Conservation (phyloP, 257 asterid genomes). For the Plantago major region DNA sequence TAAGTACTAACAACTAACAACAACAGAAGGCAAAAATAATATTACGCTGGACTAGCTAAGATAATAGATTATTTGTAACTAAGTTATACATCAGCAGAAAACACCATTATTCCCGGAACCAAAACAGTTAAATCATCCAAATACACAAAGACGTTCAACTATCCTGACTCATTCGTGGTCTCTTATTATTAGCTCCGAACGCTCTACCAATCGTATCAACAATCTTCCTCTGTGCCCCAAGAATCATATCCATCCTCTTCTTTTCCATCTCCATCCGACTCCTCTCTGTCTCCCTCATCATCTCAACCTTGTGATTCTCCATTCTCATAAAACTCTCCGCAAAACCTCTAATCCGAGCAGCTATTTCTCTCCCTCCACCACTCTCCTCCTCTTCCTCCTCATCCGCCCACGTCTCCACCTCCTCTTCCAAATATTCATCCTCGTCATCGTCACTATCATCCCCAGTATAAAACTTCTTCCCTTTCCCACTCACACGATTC, state of each 20-base stretch:
- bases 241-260: constrained; percentile 84
- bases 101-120: constrained; percentile 5
- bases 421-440: constrained; percentile 28
- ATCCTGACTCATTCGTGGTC: constrained; percentile 44
- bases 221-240: constrained; percentile 67
- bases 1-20: constrained; percentile 7
- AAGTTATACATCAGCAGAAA: constrained; percentile 18
- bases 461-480: constrained; percentile 28
- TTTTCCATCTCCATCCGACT: constrained; percentile 75
- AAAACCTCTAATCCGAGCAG: constrained; percentile 65
- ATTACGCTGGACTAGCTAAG: neutral
- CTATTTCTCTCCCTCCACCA: constrained; percentile 50
- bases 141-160: constrained; percentile 24
- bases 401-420: constrained; percentile 28
- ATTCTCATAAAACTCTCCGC: constrained; percentile 72
- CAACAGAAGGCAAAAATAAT: constrained; percentile 2
- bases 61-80: neutral
- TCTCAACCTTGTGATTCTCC: constrained; percentile 80
- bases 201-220: constrained; percentile 59
- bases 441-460: constrained; percentile 32
- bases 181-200: constrained; percentile 46
- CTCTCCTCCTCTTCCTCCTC: constrained; percentile 29
- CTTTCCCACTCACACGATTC: constrained; percentile 34
- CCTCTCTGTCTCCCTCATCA: constrained; percentile 67
- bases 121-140: constrained; percentile 2